These are phyloP conservation scores for Tephrocybe sp. DNA, from an alignment of 768 basidiomycete genomes.

Conservation along the genomic window DNA sequence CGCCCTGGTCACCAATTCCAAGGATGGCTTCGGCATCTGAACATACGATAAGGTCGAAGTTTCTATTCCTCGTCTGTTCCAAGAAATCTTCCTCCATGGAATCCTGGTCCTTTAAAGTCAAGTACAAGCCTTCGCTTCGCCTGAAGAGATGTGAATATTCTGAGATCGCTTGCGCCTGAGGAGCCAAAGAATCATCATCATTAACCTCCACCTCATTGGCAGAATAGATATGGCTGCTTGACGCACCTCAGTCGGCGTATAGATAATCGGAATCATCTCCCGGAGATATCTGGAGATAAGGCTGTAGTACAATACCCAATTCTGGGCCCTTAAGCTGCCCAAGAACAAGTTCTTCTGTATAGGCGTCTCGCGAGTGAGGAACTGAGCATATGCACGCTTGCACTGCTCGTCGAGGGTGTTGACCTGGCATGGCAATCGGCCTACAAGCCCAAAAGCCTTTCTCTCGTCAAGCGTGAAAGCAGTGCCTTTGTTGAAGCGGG, in stretches of 20 bases:
- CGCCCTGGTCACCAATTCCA: constrained; percentile 66
- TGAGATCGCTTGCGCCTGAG: constrained; percentile 74
- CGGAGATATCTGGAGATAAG: constrained; percentile 56
- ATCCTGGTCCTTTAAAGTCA: constrained; percentile 58
- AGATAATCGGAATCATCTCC: constrained; percentile 70
- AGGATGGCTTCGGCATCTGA: constrained; percentile 86
- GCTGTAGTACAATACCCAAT: constrained; percentile 78
- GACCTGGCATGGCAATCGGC: constrained; percentile 46
- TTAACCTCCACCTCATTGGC: not conserved
- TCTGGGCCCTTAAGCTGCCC: constrained; percentile 75
- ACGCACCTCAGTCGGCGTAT: constrained; percentile 76
- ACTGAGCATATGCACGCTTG: constrained; percentile 68
- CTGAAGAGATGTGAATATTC: constrained; percentile 85
- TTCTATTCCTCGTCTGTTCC: constrained; percentile 55
- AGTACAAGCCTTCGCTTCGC: constrained; percentile 72
- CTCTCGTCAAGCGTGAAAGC: constrained; percentile 71
- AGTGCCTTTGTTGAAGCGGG: constrained; percentile 79
- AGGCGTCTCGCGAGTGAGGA: constrained; percentile 29
- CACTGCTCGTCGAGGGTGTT: constrained; percentile 78
- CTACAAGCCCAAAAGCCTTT: constrained; percentile 59
- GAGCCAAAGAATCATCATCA: not conserved
- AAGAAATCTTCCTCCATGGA: constrained; percentile 77
- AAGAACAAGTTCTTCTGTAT: constrained; percentile 71
- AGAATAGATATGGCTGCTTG: not conserved
- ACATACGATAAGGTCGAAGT: constrained; percentile 78